A percentile compares a stretch with the other conserved stretches of the same genome.
Evolutionary conservation across 257 asterid species (phyloP).

Genomic region (Solanum sitiens): DNA sequence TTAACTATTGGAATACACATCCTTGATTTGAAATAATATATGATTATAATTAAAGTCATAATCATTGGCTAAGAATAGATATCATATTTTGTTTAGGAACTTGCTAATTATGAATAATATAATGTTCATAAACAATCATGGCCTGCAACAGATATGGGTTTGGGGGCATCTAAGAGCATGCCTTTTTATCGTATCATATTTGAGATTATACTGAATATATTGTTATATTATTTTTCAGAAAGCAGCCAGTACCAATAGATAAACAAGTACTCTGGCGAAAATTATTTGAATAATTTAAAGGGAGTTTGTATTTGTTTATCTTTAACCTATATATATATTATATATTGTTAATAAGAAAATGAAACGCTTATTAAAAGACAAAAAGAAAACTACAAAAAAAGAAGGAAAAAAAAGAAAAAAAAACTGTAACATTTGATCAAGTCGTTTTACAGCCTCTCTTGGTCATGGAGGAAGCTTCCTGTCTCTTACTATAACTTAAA

Average conservation of each 20-base stretch:
- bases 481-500: slow-evolving; percentile 4
- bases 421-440: background rate
- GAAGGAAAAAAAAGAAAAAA: no score
- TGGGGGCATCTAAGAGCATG: slow-evolving; percentile 55
- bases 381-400: slow-evolving; percentile 21
- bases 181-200: background rate
- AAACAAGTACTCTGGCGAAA: background rate
- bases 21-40: background rate
- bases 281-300: background rate
- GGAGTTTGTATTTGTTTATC: background rate
- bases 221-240: background rate
- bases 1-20: background rate
- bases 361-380: slow-evolving; percentile 3
- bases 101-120: background rate
- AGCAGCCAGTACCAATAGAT: background rate
- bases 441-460: background rate
- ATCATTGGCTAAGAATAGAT: background rate
- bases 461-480: slow-evolving; percentile 10
- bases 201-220: background rate
- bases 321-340: background rate
- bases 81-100: background rate
- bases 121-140: background rate
- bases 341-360: background rate
- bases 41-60: background rate
- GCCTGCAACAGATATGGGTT: slow-evolving; percentile 28